Base-by-base conservation (phyloP, 2,329 filamentous ascomycete genomes). In the Phyllosticta citribraziliensis region DNA sequence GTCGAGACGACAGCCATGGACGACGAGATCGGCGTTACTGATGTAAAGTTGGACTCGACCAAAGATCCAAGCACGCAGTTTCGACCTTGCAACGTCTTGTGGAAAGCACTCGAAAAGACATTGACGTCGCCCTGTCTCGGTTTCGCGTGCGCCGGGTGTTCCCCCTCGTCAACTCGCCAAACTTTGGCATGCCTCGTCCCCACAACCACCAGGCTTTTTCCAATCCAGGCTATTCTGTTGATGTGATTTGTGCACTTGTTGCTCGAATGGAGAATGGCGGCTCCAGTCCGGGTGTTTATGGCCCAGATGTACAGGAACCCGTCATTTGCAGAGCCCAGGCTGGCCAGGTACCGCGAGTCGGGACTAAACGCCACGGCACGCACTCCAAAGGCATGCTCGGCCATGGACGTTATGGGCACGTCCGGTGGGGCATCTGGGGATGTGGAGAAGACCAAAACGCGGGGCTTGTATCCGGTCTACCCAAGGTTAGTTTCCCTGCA, bases 261-360 rank as follows among this genome's bases (percentile, higher is more conserved):
- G 80, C 83, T 96, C 71, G 81, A 93, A 82, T 86, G 81, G 35
- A 97, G 78, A 67, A 82, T 91, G 1, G 91, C 87, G 20, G 87
- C 82, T 19, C 92, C 93, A 10, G 85, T 94, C 56, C 86, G 88
- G n/a, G 87, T 77, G 68, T 95, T 91, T 66, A 97, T 84, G 66
- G 81, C 85, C 92, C 93, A 97, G 27, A 97, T 82, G 71, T 93
- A 96, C 20, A 99, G 80, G 70, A 95, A 97, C 0, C 93, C 93
- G 74, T 99, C 94, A 71, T 97, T 97, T 60, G 88, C 83, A 19
- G 88, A 84, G 27, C 94, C 94, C 12, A 99, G 80, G 20, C 91
- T 96, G 2, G 94, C 94, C 35, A 99, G 81, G 73, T 88, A 96
- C 65, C 83, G 87, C 12, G 89, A 90, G 72, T 97, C 90, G 0